Base-by-base conservation (phyloP, 2,329 filamentous ascomycete genomes). In the Ophiostoma perfectum region DNA sequence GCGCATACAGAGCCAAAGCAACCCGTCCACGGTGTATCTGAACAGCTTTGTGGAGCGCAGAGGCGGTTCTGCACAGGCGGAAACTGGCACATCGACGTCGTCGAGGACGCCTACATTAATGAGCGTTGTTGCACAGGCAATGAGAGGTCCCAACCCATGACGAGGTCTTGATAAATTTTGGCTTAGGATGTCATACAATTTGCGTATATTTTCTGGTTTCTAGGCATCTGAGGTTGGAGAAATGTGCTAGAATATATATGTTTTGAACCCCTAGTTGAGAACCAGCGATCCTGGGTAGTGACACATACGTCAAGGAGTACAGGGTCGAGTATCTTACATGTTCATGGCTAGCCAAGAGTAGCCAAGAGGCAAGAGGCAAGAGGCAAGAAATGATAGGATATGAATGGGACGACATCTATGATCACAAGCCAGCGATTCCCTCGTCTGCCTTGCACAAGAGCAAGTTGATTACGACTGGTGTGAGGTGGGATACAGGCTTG, bases 1-100 rank as follows among this genome's bases (percentile, higher is more conserved):
- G 69, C 85, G 89, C 16, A 94, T 97, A 74, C 80, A 78, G 69
- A 62, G 73, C 74, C 80, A 77, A 66, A 74, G 73, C 47, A 76
- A 69, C 27, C 79, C 81, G 14, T 78, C 79, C 14, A 77, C 71
- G 63, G 75, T 85, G 65, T 86, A 83, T 72, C 75, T 83, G 70
- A 86, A 78, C 63, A 79, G 82, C 64, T 79, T 85, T 63, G 58
- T 68, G 1, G 70, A 72, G 64, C 18, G 64, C 2, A 60, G 12
- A 5, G 55, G 3, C 27, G 27, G 27, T 27, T 27, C 27, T 27
- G 27, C 27, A 27, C 27, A 27, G 27, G 27, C 2, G 27, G 27
- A 27, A 27, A 27, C 27, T 2, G 27, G 27, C 27, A 27, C 27
- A 27, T 1, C 27, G 27, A 60, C 14, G 55, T 14, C n/a, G 16